Evolutionary conservation across 495 filamentous ascomycete genomes (phyloP).

Genomic region (Penicillium samsonianum): DNA sequence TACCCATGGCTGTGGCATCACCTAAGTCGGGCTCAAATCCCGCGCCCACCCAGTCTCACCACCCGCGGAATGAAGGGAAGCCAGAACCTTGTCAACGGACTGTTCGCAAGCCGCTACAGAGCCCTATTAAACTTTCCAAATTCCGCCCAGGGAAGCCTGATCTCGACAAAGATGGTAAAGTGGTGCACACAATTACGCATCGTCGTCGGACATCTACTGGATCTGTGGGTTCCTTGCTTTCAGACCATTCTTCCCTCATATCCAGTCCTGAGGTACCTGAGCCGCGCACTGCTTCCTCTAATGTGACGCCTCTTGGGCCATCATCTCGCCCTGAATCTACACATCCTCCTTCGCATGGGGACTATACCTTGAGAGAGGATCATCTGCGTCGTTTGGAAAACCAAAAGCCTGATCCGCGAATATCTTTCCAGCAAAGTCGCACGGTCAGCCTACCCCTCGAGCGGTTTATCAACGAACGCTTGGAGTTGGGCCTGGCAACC

Average conservation of each 20-base stretch:
- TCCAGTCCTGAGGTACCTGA: slow-evolving; percentile 38
- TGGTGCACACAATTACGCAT: slow-evolving; percentile 15
- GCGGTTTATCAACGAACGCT: slow-evolving; percentile 49
- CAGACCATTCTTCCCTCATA: slow-evolving; percentile 39
- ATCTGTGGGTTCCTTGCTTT: slow-evolving; percentile 38
- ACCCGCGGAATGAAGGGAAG: neutral
- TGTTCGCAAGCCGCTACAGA: slow-evolving; percentile 38
- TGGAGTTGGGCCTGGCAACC: slow-evolving; percentile 32
- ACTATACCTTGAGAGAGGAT: slow-evolving; percentile 39
- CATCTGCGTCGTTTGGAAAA: slow-evolving; percentile 35
- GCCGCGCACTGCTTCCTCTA: slow-evolving; percentile 34
- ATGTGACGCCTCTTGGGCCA: slow-evolving; percentile 27
- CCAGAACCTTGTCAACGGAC: slow-evolving; percentile 5
- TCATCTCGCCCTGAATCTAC: slow-evolving; percentile 28
- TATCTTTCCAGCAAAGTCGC: slow-evolving; percentile 32
- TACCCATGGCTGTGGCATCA: slow-evolving; percentile 2
- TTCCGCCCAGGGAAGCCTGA: slow-evolving; percentile 27
- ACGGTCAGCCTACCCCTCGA: slow-evolving; percentile 46
- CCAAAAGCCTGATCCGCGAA: slow-evolving; percentile 27
- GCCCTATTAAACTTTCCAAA: slow-evolving; percentile 45
- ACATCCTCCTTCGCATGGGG: slow-evolving; percentile 25
- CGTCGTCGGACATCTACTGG: slow-evolving; percentile 35
- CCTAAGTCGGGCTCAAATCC: neutral
- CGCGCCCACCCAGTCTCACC: neutral
- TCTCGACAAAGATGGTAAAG: slow-evolving; percentile 24